Conservation (phyloP, 108 stramenopile genomes). For the Cylindrotheca fusiformis region DNA sequence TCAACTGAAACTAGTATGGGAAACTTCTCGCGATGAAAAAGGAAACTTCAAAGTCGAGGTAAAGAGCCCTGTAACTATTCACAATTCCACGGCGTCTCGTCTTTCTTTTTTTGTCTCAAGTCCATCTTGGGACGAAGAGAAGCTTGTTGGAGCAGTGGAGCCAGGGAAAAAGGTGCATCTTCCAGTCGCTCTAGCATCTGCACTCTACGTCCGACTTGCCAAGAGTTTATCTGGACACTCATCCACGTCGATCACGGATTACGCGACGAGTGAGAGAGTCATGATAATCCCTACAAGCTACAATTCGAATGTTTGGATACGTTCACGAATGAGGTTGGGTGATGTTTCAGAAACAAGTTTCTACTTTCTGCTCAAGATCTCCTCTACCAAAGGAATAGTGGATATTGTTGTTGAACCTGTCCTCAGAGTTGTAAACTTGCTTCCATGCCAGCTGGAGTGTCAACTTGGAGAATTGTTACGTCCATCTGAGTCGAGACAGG, state of each 20-base stretch:
- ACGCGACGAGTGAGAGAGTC: conserved; percentile 32
- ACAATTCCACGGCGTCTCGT: conserved; percentile 42
- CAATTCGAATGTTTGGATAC: conserved; percentile 43
- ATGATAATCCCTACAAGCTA: conserved; percentile 74
- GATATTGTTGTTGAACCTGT: conserved; percentile 60
- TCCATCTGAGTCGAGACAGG: conserved; percentile 24
- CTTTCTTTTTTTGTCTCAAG: conserved; percentile 54
- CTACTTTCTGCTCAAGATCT: conserved; percentile 55
- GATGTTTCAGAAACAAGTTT: conserved; percentile 48
- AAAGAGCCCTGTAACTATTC: conserved; percentile 55
- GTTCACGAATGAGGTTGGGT: conserved; percentile 45
- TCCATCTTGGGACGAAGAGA: conserved; percentile 58
- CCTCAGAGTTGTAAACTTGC: conserved; percentile 57
- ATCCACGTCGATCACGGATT: conserved; percentile 31
- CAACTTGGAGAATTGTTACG: conserved; percentile 62
- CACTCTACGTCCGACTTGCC: conserved; percentile 62
- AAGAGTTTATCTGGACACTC: conserved; percentile 18
- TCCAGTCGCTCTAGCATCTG: conserved; percentile 52
- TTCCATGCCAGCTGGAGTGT: conserved; percentile 75
- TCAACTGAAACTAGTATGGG: conserved; percentile 54
- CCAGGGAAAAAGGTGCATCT: conserved; percentile 44
- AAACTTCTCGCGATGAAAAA: conserved; percentile 42
- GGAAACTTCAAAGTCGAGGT: conserved; percentile 46
- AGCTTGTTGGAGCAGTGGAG: conserved; percentile 33
- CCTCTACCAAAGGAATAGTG: conserved; percentile 43